phyloP scores from a whole-genome alignment of 2,329 filamentous ascomycete species.

The Chalara sp. region DNA sequence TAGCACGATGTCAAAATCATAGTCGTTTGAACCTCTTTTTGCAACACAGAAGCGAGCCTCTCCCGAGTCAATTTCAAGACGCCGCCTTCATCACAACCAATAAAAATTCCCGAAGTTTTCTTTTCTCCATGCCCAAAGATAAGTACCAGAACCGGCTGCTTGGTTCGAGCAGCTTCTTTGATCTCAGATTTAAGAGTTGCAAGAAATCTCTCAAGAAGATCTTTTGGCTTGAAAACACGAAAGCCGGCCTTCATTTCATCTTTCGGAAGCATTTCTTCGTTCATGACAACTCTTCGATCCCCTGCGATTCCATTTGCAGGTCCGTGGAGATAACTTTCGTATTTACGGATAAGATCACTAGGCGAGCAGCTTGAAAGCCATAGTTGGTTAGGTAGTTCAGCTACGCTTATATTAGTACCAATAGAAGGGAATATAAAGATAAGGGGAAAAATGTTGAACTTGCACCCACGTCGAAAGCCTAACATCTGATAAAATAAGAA shows the following conservation, averaged over 20 bases:
- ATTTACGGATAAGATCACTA: constrained; percentile 7
- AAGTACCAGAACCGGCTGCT: constrained; percentile 9
- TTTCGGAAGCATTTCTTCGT: constrained; percentile 9
- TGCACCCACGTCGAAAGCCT: constrained; percentile 6
- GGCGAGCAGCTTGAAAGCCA: constrained; percentile 9
- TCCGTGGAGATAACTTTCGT: constrained; percentile 9
- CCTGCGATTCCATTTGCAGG: constrained; percentile 10
- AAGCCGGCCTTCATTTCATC: constrained; percentile 6
- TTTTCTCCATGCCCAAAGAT: constrained; percentile 12
- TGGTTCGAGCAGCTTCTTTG: constrained; percentile 8
- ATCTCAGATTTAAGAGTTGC: constrained; percentile 9
- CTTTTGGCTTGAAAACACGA: constrained; percentile 8
- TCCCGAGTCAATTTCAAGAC: constrained; percentile 3
- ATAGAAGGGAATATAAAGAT: constrained; percentile 7
- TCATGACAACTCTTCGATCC: constrained; percentile 11
- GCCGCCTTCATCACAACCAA: constrained; percentile 6
- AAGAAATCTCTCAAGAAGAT: constrained; percentile 11
- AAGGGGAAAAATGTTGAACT: constrained; percentile 7
- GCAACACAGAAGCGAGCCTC: constrained; percentile 5
- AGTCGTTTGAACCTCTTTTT: constrained; percentile 8
- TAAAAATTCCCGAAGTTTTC: constrained; percentile 7
- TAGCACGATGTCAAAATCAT: constrained; percentile 11
- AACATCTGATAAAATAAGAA: constrained; percentile 12
- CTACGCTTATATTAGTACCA: constrained; percentile 8
- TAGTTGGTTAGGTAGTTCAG: constrained; percentile 9